Percentiles rank a stretch among this genome's conserved stretches.
Evolutionary conservation across 2,329 filamentous ascomycete genomes (phyloP).

Genomic region (Fusarium vanettenii): DNA sequence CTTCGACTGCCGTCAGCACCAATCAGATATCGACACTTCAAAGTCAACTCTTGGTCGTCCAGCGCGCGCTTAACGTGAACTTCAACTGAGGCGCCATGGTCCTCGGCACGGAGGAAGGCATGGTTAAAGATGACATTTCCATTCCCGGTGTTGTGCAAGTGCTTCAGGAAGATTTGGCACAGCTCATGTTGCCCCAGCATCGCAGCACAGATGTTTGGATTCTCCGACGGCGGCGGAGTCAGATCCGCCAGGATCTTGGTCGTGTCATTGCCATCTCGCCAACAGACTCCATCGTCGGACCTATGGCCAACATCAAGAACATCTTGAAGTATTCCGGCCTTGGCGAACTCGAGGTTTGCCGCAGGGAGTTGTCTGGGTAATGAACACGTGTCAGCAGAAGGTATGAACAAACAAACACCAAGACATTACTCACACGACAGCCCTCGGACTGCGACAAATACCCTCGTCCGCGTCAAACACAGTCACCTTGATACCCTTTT

Average conservation of each 20-base stretch:
- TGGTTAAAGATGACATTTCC: neutral
- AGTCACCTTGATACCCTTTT: neutral
- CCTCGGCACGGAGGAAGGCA: neutral
- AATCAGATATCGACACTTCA: neutral
- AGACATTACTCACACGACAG: neutral
- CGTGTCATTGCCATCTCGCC: conserved; percentile 1
- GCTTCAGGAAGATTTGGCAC: conserved; percentile 1
- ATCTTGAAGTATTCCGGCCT: conserved; percentile 1
- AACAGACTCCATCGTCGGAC: conserved; percentile 4
- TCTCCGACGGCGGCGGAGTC: neutral
- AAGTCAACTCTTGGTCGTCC: neutral
- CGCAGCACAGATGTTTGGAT: conserved; percentile 1
- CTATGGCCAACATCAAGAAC: conserved; percentile 1
- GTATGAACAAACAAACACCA: neutral
- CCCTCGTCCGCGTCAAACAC: neutral
- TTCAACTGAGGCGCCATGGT: neutral
- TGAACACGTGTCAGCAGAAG: neutral
- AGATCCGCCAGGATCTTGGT: conserved; percentile 1
- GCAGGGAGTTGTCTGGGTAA: conserved; percentile 1
- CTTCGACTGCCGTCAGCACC: neutral
- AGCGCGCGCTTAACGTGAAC: neutral
- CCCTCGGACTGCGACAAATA: neutral
- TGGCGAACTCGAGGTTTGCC: neutral
- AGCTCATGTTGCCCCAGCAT: conserved; percentile 3
- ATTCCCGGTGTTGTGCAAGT: conserved; percentile 2